These are phyloP conservation scores for Saccharomyces hybrid DNA, from an alignment of 1,139 yeast species.

Conservation along the genomic window DNA sequence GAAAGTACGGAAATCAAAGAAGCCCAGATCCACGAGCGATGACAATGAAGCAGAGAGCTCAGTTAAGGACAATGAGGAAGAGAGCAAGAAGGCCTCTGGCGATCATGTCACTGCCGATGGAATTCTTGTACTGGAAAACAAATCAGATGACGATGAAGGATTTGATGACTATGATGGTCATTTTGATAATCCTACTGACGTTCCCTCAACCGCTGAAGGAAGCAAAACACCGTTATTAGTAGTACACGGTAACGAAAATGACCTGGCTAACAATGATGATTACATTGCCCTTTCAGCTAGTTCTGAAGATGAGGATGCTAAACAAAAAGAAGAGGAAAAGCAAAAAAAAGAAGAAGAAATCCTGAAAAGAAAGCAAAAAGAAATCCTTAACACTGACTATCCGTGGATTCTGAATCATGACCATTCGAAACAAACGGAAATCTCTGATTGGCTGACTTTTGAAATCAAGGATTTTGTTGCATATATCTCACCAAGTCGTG, in stretches of 20 bases:
- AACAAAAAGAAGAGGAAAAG: conserved; percentile 13
- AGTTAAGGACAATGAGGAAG: neutral
- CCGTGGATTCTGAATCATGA: conserved; percentile 82
- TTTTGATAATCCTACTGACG: conserved; percentile 15
- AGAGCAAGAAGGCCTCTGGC: conserved; percentile 1
- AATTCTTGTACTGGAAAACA: neutral
- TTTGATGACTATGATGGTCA: conserved; percentile 25
- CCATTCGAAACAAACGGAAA: conserved; percentile 65
- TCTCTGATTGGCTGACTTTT: conserved; percentile 80
- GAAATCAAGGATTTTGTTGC: conserved; percentile 84
- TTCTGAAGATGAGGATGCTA: conserved; percentile 24
- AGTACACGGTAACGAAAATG: conserved; percentile 27
- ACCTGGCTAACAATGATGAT: conserved; percentile 36
- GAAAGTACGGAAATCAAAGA: conserved; percentile 3
- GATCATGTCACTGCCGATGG: neutral
- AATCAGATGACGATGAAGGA: conserved; percentile 16
- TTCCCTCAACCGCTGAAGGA: conserved; percentile 8
- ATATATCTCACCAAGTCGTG: conserved; percentile 78
- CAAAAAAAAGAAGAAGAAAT: conserved; percentile 15
- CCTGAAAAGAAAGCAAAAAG: conserved; percentile 10
- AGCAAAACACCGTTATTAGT: conserved; percentile 5
- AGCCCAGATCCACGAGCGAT: conserved; percentile 10
- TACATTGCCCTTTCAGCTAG: conserved; percentile 34
- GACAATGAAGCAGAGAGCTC: conserved; percentile 6
- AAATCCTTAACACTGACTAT: conserved; percentile 38